A percentile compares a stretch with the other conserved stretches of the same genome.
phyloP scores from a whole-genome alignment of 768 basidiomycete genomes.

The Hydnomerulius pinastri region DNA sequence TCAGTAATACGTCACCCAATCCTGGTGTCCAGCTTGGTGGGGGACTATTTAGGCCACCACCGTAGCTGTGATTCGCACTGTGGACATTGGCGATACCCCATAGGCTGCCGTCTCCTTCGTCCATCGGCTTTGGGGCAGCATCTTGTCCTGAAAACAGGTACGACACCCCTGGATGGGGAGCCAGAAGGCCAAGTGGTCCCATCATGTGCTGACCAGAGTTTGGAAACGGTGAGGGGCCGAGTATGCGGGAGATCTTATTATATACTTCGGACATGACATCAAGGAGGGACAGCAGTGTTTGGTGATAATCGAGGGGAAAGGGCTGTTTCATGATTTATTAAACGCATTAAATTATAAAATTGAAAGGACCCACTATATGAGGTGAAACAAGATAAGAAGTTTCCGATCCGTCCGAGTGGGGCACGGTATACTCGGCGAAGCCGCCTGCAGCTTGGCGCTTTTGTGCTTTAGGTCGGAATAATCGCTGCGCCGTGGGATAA shows the following conservation, averaged over 20 bases:
- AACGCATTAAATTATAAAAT: neutral
- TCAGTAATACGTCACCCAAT: constrained; percentile 72
- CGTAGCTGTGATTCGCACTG: constrained; percentile 28
- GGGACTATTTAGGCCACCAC: constrained; percentile 44
- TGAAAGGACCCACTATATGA: constrained; percentile 60
- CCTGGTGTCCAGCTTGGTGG: constrained; percentile 62
- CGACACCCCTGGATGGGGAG: constrained; percentile 81
- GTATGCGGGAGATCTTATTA: constrained; percentile 79
- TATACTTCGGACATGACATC: constrained; percentile 91
- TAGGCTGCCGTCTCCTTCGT: constrained; percentile 53
- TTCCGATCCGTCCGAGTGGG: constrained; percentile 62
- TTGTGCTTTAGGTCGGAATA: constrained; percentile 59
- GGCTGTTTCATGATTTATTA: constrained; percentile 50
- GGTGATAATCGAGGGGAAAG: constrained; percentile 88
- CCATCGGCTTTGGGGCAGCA: constrained; percentile 39
- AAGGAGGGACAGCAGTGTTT: constrained; percentile 83
- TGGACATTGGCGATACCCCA: constrained; percentile 72
- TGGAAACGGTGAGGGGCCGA: constrained; percentile 80
- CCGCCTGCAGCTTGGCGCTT: constrained; percentile 56
- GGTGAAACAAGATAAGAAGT: constrained; percentile 71
- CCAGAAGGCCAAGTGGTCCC: constrained; percentile 67
- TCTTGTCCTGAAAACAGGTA: constrained; percentile 59
- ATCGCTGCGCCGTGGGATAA: constrained; percentile 39
- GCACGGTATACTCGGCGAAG: constrained; percentile 59
- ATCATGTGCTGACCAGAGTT: constrained; percentile 75